Conservation (phyloP, 257 asterid species). For the Capsicum rhomboideum region DNA sequence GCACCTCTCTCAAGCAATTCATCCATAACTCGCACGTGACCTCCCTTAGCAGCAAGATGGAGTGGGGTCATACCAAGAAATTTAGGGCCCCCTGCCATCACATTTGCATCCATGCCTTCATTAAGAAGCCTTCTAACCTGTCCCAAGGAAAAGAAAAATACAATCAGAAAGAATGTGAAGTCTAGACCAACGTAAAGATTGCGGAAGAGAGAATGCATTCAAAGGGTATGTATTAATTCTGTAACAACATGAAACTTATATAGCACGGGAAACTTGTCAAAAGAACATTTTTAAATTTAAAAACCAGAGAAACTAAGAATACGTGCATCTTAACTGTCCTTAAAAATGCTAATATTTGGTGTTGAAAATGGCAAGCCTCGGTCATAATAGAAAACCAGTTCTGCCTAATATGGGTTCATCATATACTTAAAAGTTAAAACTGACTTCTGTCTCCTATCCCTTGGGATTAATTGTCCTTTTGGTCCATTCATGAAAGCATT, state of each 20-base stretch:
- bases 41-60: constrained; percentile 98
- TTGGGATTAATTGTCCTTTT: background rate
- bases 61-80: constrained; percentile 90
- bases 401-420: no score
- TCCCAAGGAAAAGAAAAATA: background rate
- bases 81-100: constrained; percentile 90
- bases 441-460: no score
- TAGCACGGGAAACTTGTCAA: background rate
- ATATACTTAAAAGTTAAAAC: no score
- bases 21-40: constrained; percentile 87
- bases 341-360: no score
- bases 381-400: no score
- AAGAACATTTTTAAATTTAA: background rate
- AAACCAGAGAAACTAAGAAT: background rate
- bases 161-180: background rate
- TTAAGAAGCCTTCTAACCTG: constrained; percentile 82
- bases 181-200: background rate
- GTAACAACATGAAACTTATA: background rate
- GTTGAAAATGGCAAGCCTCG: no score
- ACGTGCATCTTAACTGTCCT: background rate
- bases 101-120: constrained; percentile 85
- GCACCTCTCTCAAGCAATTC: constrained; percentile 84
- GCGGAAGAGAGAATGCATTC: background rate
- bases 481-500: background rate
- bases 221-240: background rate